Base-by-base conservation (phyloP, 2,329 filamentous ascomycete species). In the Aspergillus sp. region DNA sequence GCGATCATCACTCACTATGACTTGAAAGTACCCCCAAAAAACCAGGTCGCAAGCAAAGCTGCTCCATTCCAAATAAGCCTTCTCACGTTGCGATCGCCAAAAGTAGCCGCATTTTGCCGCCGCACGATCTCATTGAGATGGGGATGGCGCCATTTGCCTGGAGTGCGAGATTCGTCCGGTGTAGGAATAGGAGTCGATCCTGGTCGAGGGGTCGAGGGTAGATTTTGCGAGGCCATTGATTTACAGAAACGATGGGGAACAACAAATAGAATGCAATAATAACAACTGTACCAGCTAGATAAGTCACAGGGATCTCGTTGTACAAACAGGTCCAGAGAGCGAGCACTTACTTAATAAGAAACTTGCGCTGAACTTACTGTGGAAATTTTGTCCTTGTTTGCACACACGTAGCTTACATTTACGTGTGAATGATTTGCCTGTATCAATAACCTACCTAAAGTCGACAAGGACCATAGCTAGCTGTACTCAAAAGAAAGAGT, bases 141-240 rank as follows among this genome's bases (percentile, higher is more conserved):
- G 30, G 93, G 93, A 67, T 98, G 93, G 62, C 84, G 82, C 91
- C 93, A 98, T 63, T 84, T 88, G 47, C 91, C 90, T 5, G 88
- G 73, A 6, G 71, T 73, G 15, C 65, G 66, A 7, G 62, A 63
- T 43, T 60, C 61, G 43, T 60, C 55, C n/a, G 61, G 57, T 7
- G 56, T 48, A 49, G 66, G 60, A 41, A 55, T 45, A 44, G 57
- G 50, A 13, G 57, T 52, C 42, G 64, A 57, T 32, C 58, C 51
- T 43, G 63, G 59, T 52, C 60, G 66, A 30, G 69, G 70, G 10
- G 66, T 76, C 63, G 63, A 77, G 52, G 55, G 79, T 61, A 55
- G 52, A 12, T 63, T 55, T 50, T 54, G 52, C 15, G 62, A 60
- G 27, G 65, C 66, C 66, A 70, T 71, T 60, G 58, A 52, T 35